These are phyloP conservation scores for Pythium monospermum DNA, from an alignment of 352 stramenopile species.

Conservation along the genomic window DNA sequence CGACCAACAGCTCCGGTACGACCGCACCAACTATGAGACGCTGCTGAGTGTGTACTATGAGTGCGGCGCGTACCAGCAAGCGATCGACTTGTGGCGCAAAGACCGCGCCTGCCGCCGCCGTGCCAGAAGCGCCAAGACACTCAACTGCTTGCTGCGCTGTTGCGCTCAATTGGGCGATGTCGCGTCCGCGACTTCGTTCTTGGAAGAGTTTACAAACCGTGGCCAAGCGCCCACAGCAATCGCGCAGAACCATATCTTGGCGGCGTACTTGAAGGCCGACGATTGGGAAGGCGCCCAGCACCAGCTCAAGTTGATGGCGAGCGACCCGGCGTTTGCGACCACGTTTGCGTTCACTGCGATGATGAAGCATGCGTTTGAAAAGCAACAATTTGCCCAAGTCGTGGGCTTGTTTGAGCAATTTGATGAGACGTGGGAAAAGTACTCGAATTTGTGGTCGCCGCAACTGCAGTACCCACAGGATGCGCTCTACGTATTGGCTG, in stretches of 20 bases:
- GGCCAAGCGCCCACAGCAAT: slow-evolving; percentile 52
- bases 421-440: slow-evolving; percentile 37
- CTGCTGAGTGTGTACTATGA: slow-evolving; percentile 68
- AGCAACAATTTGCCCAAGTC: slow-evolving; percentile 34
- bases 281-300: slow-evolving; percentile 41
- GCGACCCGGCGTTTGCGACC: slow-evolving; percentile 37
- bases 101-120: slow-evolving; percentile 54
- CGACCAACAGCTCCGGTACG: slow-evolving; percentile 37
- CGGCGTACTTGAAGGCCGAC: slow-evolving; percentile 49
- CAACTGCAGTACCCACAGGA: slow-evolving; percentile 64
- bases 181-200: slow-evolving; percentile 33
- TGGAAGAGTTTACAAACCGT: slow-evolving; percentile 59
- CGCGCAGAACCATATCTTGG: slow-evolving; percentile 74
- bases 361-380: slow-evolving; percentile 60
- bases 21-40: slow-evolving; percentile 68
- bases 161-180: slow-evolving; percentile 45
- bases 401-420: slow-evolving; percentile 62
- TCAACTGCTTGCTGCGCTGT: slow-evolving; percentile 74
- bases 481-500: slow-evolving; percentile 56
- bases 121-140: slow-evolving; percentile 66
- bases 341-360: slow-evolving; percentile 70
- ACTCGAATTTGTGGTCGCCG: slow-evolving; percentile 40
- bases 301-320: slow-evolving; percentile 46
- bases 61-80: slow-evolving; percentile 42
- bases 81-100: slow-evolving; percentile 54